A percentile compares a stretch with the other conserved stretches of the same genome.
These are phyloP conservation scores for Magnolia officinalis DNA, from an alignment of 164 flowering plant genomes.

Conservation along the genomic window DNA sequence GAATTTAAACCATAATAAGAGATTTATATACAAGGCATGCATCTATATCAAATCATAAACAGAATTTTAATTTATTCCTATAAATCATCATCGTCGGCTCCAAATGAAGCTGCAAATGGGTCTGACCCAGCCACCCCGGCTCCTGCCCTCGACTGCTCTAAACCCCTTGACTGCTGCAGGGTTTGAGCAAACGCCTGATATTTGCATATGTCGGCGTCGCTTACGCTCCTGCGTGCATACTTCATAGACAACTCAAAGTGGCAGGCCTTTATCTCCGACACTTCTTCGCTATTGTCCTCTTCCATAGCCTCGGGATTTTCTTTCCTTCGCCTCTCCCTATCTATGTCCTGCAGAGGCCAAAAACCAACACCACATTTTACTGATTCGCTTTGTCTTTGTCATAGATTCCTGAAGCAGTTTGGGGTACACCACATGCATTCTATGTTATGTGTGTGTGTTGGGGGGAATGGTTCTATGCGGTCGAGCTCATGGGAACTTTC, in stretches of 20 bases:
- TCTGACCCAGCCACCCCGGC: constrained; percentile 40
- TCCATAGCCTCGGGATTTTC: constrained; percentile 84
- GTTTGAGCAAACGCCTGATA: constrained; percentile 84
- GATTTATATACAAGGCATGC: too few relatives aligned
- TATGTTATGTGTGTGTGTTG: too few relatives aligned
- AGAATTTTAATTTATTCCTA: constrained; percentile 22
- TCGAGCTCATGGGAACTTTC: too few relatives aligned
- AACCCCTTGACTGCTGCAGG: constrained; percentile 80
- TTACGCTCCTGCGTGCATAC: constrained; percentile 75
- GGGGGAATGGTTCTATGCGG: too few relatives aligned
- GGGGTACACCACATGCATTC: too few relatives aligned
- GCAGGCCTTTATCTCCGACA: constrained; percentile 67
- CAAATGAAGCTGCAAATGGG: constrained; percentile 47
- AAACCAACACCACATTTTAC: too few relatives aligned
- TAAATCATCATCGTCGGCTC: constrained; percentile 58
- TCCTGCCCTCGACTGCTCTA: constrained; percentile 25
- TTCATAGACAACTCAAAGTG: constrained; percentile 91
- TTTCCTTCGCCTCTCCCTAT: constrained; percentile 65
- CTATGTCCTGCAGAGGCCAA: constrained; percentile 54
- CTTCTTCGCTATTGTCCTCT: constrained; percentile 59
- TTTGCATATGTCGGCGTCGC: constrained; percentile 82
- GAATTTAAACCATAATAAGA: too few relatives aligned
- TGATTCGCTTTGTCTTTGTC: too few relatives aligned
- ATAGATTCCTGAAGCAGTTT: too few relatives aligned
- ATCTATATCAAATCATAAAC: too few relatives aligned